A percentile compares a stretch with the other conserved stretches of the same genome.
These are phyloP conservation scores for Pistacia vera DNA, from an alignment of 345 rosid genomes.

Conservation along the genomic window DNA sequence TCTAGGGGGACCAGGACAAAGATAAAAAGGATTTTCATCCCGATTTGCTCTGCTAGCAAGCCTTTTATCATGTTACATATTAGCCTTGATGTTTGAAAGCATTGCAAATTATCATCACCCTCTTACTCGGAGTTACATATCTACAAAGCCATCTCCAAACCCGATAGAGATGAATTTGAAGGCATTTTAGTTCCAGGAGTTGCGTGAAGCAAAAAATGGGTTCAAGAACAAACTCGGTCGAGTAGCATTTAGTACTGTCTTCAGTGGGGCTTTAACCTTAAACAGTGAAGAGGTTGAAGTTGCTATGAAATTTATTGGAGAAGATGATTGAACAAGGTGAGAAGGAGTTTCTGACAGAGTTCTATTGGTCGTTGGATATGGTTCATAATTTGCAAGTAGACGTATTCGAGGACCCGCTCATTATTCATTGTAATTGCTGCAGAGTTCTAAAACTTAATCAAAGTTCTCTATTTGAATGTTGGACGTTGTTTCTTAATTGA, in stretches of 20 bases:
- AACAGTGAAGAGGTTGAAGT: constrained; percentile 31
- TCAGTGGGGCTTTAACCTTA: constrained; percentile 28
- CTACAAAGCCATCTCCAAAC: not conserved
- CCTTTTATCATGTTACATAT: constrained; percentile 16
- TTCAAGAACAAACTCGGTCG: constrained; percentile 44
- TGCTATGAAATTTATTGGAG: constrained; percentile 48
- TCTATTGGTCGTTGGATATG: constrained; percentile 26
- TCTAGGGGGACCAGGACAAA: not conserved
- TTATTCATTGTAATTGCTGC: too few species aligned
- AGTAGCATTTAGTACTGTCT: constrained; percentile 50
- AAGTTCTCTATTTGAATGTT: too few species aligned
- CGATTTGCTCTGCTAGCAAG: constrained; percentile 14
- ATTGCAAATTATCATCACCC: constrained; percentile 31
- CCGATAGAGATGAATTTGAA: constrained; percentile 35
- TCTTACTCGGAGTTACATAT: constrained; percentile 13
- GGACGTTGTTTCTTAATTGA: too few species aligned
- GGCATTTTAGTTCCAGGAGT: constrained; percentile 40
- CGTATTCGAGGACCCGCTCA: too few species aligned
- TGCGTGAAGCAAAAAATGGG: constrained; percentile 34
- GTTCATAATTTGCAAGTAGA: too few species aligned
- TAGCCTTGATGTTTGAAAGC: constrained; percentile 26
- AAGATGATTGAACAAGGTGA: constrained; percentile 34
- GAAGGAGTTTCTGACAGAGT: constrained; percentile 48
- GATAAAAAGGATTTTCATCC: constrained; percentile 17
- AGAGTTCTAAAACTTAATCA: too few species aligned